Conservation (phyloP, 176 grass and related monocot genomes). For the Ampelocalamus luodianensis region DNA sequence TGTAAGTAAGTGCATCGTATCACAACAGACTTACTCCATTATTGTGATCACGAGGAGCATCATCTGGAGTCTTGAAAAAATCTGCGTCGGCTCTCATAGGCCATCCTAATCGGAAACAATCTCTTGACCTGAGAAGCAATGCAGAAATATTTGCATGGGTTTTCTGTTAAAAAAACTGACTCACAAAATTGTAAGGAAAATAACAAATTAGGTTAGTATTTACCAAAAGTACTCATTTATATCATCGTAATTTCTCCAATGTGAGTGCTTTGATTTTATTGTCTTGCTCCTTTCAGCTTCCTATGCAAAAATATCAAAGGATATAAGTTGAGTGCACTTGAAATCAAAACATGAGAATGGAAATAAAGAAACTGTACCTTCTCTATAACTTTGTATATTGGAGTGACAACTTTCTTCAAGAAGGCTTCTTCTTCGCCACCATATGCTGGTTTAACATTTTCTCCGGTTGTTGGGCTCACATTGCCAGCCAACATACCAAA, state of each 20-base stretch:
- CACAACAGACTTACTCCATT: constrained; percentile 55
- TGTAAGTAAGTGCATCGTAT: constrained; percentile 16
- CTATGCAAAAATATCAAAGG: constrained; percentile 48
- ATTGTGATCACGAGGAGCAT: background rate
- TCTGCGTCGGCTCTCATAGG: constrained; percentile 91
- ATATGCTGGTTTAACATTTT: constrained; percentile 96
- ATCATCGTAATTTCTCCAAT: constrained; percentile 98
- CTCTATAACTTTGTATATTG: constrained; percentile 83
- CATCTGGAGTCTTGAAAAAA: constrained; percentile 73
- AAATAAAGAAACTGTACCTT: constrained; percentile 55
- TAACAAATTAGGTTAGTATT: constrained; percentile 23
- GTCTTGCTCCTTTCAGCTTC: constrained; percentile 78
- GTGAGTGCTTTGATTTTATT: constrained; percentile 91
- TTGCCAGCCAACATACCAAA: constrained; percentile 96
- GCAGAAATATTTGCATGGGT: constrained; percentile 35
- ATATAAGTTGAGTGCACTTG: constrained; percentile 28
- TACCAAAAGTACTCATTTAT: constrained; percentile 98
- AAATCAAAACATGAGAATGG: constrained; percentile 21
- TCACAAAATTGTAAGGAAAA: constrained; percentile 15
- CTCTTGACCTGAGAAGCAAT: constrained; percentile 64
- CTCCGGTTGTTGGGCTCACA: constrained; percentile 86
- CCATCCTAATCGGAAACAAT: constrained; percentile 94
- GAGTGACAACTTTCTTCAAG: constrained; percentile 87
- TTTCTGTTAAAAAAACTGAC: constrained; percentile 2
- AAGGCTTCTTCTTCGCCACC: constrained; percentile 90